These are phyloP conservation scores for Aethionema arabicum DNA, from an alignment of 345 rosid species.

Conservation along the genomic window DNA sequence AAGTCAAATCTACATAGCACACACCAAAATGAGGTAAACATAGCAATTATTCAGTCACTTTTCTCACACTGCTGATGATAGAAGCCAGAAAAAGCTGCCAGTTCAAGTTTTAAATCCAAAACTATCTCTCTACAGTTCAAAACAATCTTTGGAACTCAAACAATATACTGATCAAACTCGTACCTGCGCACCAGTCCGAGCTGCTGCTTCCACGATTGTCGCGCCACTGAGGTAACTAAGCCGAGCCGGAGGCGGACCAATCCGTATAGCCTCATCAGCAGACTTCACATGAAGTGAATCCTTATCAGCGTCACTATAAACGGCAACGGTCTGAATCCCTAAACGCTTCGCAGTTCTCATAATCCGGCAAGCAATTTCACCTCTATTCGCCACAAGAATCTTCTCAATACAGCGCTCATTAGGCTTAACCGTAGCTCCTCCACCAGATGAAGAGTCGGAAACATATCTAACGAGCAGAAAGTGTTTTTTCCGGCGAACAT, in stretches of 20 bases:
- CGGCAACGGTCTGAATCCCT: constrained; percentile 79
- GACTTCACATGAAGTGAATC: constrained; percentile 85
- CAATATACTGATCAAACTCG: constrained; percentile 11
- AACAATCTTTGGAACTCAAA: neutral
- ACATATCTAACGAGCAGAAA: constrained; percentile 38
- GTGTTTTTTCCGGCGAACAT: constrained; percentile 33
- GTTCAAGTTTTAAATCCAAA: constrained; percentile 11
- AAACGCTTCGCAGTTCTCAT: constrained; percentile 76
- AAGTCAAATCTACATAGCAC: neutral
- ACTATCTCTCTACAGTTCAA: neutral
- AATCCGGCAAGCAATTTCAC: constrained; percentile 85
- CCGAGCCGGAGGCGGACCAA: constrained; percentile 85
- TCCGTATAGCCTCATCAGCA: constrained; percentile 77
- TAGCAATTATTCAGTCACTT: neutral
- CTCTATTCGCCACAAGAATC: constrained; percentile 77
- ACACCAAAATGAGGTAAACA: neutral
- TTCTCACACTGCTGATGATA: neutral
- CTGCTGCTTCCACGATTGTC: constrained; percentile 68
- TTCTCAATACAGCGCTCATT: constrained; percentile 57
- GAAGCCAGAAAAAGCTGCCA: neutral
- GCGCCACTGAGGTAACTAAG: constrained; percentile 67
- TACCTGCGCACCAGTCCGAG: constrained; percentile 85
- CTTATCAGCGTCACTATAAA: constrained; percentile 84
- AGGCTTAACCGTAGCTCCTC: constrained; percentile 16
- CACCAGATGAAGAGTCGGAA: constrained; percentile 29